Percentiles rank a stretch among this genome's conserved stretches.
These are phyloP conservation scores for Trichoderma oligosporum DNA, from an alignment of 2,329 filamentous ascomycete genomes.

Conservation along the genomic window DNA sequence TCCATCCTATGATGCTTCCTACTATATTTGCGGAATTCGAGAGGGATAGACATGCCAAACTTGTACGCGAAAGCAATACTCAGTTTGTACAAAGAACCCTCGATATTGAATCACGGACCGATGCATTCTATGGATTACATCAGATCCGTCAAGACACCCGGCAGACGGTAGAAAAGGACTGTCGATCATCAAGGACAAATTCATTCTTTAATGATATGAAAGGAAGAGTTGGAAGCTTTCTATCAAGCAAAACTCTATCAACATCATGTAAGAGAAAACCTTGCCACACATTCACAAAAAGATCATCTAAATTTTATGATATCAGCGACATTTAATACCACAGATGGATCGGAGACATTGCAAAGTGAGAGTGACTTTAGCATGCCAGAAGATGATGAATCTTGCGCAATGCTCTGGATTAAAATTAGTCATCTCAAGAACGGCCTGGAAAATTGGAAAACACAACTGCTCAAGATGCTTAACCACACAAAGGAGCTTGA, in stretches of 20 bases:
- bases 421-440: conserved; percentile 23
- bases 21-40: conserved; percentile 23
- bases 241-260: not conserved
- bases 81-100: conserved; percentile 8
- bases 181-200: not conserved
- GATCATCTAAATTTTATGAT: not conserved
- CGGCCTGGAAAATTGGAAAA: conserved; percentile 23
- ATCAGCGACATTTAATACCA: not conserved
- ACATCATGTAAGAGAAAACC: not conserved
- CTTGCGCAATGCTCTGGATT: conserved; percentile 22
- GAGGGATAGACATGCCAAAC: conserved; percentile 20
- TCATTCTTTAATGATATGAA: not conserved
- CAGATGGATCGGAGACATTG: not conserved
- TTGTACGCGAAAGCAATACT: conserved; percentile 4
- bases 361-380: not conserved
- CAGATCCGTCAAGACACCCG: not conserved
- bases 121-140: not conserved
- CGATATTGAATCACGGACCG: not conserved
- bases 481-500: conserved; percentile 21
- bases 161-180: not conserved
- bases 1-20: conserved; percentile 22
- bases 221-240: not conserved
- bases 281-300: not conserved
- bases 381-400: not conserved
- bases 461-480: conserved; percentile 24